Evolutionary conservation across 352 stramenopile genomes (phyloP), one percentile per base, ranked within the genome.

Genomic region (Pythium pyrilobum): DNA sequence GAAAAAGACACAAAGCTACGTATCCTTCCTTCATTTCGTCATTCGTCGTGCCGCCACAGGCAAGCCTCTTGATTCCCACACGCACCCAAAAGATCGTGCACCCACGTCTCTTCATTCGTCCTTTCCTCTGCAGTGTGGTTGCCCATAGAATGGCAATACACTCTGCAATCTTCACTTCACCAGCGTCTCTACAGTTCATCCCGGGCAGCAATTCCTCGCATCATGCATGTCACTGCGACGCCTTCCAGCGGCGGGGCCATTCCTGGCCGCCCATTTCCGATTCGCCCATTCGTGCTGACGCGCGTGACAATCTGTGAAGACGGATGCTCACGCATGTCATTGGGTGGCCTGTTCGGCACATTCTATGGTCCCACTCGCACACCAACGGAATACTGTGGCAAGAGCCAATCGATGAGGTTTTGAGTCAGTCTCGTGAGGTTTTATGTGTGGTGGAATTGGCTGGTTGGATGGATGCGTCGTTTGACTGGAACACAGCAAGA

Each of bases 381-480:
- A 52, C 37, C 43, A 9, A 43, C 58, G 56, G 50, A 65, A 60
- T 55, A 24, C 33, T 15, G 57, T 59, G 45, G 45, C 29, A 66
- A 9, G 29, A 60, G 50, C 34, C 13, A 12, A 3, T 18, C 0
- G 18, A 28, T 28, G 31, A 56, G 57, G 57, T 59, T 65, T 56
- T 65, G 32, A 18, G 21, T 31, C 13, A 38, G n/a, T 7, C 11
- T n/a, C 13, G 0, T n/a, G 33, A 60, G 52, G 58, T 60, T 66
- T 66, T 67, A 51, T n/a, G 9, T 2, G 7, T 44, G 24, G 27
- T 34, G 23, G 34, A 54, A 62, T 62, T 66, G 59, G 59, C 52
- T 67, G 59, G 52, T 61, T 67, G 59, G 52, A 67, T 67, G 59
- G 52, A 62, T 62, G 59, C 53, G 59, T 67, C 59, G 59, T 57